Evolutionary conservation across 148 eudicot species (phyloP), one percentile per base, ranked within the genome.

Genomic region (Spergularia bocconei): DNA sequence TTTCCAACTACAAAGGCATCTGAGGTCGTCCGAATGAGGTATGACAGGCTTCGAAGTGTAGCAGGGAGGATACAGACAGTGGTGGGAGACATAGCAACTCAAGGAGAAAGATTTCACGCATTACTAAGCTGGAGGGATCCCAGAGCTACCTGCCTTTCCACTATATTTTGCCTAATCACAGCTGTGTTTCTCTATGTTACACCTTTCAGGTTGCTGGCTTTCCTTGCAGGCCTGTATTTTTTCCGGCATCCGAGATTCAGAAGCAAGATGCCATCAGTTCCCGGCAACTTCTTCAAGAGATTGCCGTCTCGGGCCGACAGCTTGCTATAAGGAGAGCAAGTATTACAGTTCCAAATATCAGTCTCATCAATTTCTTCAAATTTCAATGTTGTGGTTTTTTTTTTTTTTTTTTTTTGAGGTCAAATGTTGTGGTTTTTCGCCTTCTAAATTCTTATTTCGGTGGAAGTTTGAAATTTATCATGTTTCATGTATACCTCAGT

Each of bases 191-290:
- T 82, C 16, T 82, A 82, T 70, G 68, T 78, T 17, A 82, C 81
- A 7, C 84, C 84, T 56, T 82, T 78, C 48, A 58, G 51, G 56
- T 23, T 82, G 50, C 78, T 82, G 73, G 81, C 84, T 29, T 25
- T 74, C 39, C 13, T 70, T 29, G 82, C 64, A 57, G 84, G 81
- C 29, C 5, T 82, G 55, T 82, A 63, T 59, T 74, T 78, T 72
- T 60, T 82, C 1, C 62, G 82, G 38, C 83, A 82, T 59, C 82
- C 82, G 11, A 69, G 86, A 75, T 79, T 87, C 39, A 77, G 90
- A 71, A 86, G 90, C 60, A 76, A 82, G 82, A 81, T 87, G 78
- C 90, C 90, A 25, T 74, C 84, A 5, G 79, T 74, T 75, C 84
- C 84, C 48, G 72, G 79, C 41, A 82, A 82, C 60, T 82, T 82